Conservation (phyloP, 2,329 filamentous ascomycete genomes). For the Cytospora piceicola region DNA sequence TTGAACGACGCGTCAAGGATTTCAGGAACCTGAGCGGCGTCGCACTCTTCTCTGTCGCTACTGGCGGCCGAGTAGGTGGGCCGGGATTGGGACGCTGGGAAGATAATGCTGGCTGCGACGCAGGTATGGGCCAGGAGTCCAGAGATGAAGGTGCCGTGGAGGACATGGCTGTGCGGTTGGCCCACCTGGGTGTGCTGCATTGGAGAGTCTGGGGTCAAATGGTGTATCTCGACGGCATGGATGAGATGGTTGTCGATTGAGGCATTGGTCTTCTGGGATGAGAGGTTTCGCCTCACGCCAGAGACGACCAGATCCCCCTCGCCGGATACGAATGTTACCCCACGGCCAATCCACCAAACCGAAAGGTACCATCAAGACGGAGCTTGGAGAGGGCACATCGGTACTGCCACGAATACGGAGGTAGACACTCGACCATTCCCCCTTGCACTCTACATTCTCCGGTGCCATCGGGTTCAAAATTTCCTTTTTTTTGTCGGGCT, state of each 20-base stretch:
- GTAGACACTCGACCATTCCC: not conserved
- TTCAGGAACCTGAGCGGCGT: conserved; percentile 58
- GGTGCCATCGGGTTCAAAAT: conserved; percentile 2
- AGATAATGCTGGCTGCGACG: conserved; percentile 34
- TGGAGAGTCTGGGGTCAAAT: conserved; percentile 87
- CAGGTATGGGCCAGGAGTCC: conserved; percentile 42
- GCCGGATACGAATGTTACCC: not conserved
- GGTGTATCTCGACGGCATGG: conserved; percentile 61
- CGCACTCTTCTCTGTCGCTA: conserved; percentile 59
- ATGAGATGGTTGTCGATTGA: conserved; percentile 34
- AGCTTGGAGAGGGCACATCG: not conserved
- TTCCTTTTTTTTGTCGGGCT: conserved; percentile 6
- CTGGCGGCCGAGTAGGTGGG: conserved; percentile 51
- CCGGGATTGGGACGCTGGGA: conserved; percentile 42
- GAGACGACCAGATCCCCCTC: not conserved
- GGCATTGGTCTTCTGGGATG: not conserved
- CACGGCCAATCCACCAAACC: not conserved
- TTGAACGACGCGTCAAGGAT: conserved; percentile 55
- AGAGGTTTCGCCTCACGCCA: not conserved
- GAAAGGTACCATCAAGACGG: not conserved
- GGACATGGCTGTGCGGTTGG: conserved; percentile 76
- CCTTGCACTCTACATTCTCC: not conserved
- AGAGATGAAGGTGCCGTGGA: conserved; percentile 60
- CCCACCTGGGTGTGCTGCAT: conserved; percentile 83
- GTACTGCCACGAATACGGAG: conserved; percentile 2